Evolutionary conservation across 495 filamentous ascomycete species (phyloP).

Genomic region (Pseudomonodictys pantanalensis): DNA sequence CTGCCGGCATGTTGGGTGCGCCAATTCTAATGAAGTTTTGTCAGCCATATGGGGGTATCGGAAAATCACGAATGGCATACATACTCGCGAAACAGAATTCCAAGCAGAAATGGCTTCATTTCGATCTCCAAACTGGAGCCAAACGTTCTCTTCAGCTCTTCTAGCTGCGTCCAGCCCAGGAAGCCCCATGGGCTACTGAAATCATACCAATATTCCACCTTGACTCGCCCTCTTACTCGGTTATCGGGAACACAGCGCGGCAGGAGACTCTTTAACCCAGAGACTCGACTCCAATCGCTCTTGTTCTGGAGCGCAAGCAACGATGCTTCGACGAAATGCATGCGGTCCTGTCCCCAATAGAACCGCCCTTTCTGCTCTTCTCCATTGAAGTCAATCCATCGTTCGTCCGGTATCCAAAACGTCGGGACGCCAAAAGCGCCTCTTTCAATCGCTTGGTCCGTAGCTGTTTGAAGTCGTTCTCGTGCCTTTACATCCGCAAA

Average conservation of each 20-base stretch:
- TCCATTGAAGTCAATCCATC: slow-evolving; percentile 14
- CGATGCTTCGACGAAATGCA: slow-evolving; percentile 30
- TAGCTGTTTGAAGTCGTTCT: slow-evolving; percentile 13
- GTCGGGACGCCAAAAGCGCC: slow-evolving; percentile 27
- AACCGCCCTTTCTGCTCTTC: slow-evolving; percentile 14
- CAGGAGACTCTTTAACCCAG: slow-evolving; percentile 11
- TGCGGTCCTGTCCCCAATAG: slow-evolving; percentile 32
- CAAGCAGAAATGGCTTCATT: slow-evolving; percentile 31
- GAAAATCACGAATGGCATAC: neutral
- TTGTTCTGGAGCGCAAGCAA: slow-evolving; percentile 1
- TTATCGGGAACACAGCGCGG: slow-evolving; percentile 7
- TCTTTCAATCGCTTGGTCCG: slow-evolving; percentile 14
- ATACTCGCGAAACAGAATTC: slow-evolving; percentile 27
- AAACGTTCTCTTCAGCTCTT: slow-evolving; percentile 22
- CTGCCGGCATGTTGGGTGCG: slow-evolving; percentile 26
- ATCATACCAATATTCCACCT: slow-evolving; percentile 31
- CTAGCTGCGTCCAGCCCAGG: slow-evolving; percentile 27
- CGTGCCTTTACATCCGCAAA: slow-evolving; percentile 11
- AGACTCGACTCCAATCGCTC: neutral
- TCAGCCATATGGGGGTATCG: neutral
- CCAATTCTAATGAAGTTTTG: slow-evolving; percentile 20
- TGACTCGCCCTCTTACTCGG: neutral
- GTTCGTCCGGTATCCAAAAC: slow-evolving; percentile 25
- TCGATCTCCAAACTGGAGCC: slow-evolving; percentile 21
- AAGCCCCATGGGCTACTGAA: slow-evolving; percentile 31